phyloP scores from a whole-genome alignment of 768 basidiomycete genomes.

The Galerina marginata region DNA sequence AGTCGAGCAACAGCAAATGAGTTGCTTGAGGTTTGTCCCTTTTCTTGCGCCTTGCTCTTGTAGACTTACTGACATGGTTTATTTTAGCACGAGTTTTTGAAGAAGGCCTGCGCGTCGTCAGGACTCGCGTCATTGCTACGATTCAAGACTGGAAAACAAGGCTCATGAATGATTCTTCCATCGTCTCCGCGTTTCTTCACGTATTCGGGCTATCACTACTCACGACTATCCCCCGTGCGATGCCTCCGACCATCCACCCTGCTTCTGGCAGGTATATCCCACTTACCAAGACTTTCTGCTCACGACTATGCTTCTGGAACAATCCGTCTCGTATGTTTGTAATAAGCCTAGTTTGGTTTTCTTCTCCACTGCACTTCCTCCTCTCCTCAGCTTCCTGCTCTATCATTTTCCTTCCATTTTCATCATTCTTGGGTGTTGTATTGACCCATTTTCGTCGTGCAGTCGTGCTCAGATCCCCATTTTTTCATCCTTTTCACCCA shows the following conservation, averaged over 20 bases:
- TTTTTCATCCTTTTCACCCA: neutral
- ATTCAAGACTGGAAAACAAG: slow-evolving; percentile 73
- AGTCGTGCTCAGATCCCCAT: neutral
- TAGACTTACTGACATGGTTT: slow-evolving; percentile 12
- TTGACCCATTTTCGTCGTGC: neutral
- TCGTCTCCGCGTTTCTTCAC: neutral
- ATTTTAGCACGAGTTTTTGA: slow-evolving; percentile 89
- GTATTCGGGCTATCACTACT: neutral
- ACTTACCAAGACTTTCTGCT: slow-evolving; percentile 1
- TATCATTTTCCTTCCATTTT: neutral
- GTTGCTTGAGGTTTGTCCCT: slow-evolving; percentile 71
- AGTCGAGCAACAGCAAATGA: slow-evolving; percentile 91
- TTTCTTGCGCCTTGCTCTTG: slow-evolving; percentile 2
- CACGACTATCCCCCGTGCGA: neutral
- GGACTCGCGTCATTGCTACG: slow-evolving; percentile 87
- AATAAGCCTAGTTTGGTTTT: neutral
- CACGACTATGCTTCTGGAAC: neutral
- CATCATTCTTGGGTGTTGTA: neutral
- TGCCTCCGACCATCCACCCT: neutral
- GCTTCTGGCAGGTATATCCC: neutral
- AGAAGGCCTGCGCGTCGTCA: slow-evolving; percentile 82
- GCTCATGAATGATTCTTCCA: slow-evolving; percentile 35
- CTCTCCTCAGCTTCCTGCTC: neutral
- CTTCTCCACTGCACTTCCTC: neutral
- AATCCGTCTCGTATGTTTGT: neutral